Evolutionary conservation across 2,329 filamentous ascomycete genomes (phyloP).

Genomic region (Bertia moriformis): DNA sequence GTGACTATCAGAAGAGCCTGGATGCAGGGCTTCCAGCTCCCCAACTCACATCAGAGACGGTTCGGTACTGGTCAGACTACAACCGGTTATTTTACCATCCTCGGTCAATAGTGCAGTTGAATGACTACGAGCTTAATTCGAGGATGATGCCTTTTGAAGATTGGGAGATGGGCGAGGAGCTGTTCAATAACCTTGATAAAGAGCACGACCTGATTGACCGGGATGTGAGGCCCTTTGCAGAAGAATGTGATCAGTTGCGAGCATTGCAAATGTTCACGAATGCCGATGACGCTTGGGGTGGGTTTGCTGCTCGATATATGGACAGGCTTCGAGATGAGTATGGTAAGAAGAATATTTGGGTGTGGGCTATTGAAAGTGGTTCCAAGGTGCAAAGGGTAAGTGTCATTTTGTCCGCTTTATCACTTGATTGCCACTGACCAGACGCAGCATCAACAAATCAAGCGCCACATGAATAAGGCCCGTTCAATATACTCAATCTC

Average conservation of each 20-base stretch:
- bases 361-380: slow-evolving; percentile 45
- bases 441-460: neutral
- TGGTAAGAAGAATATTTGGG: slow-evolving; percentile 73
- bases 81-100: slow-evolving; percentile 88
- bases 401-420: neutral
- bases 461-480: neutral
- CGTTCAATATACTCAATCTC: slow-evolving; percentile 25
- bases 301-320: slow-evolving; percentile 59
- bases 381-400: neutral
- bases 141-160: slow-evolving; percentile 69
- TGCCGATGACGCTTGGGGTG: slow-evolving; percentile 68
- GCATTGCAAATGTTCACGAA: slow-evolving; percentile 65
- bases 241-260: slow-evolving; percentile 88
- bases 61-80: slow-evolving; percentile 97
- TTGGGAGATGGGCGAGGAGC: slow-evolving; percentile 58
- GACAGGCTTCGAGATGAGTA: slow-evolving; percentile 79
- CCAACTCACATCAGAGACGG: slow-evolving; percentile 48
- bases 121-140: slow-evolving; percentile 74
- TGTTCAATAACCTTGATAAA: slow-evolving; percentile 59
- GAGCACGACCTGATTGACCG: slow-evolving; percentile 80
- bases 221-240: slow-evolving; percentile 75
- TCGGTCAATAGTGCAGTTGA: slow-evolving; percentile 69
- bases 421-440: neutral
- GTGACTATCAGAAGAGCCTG: slow-evolving; percentile 65
- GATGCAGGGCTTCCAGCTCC: slow-evolving; percentile 55